Percentiles rank a stretch among this genome's conserved stretches.
Conservation (phyloP, 73 alveolate species). For the Tetrahymena thermophila region DNA sequence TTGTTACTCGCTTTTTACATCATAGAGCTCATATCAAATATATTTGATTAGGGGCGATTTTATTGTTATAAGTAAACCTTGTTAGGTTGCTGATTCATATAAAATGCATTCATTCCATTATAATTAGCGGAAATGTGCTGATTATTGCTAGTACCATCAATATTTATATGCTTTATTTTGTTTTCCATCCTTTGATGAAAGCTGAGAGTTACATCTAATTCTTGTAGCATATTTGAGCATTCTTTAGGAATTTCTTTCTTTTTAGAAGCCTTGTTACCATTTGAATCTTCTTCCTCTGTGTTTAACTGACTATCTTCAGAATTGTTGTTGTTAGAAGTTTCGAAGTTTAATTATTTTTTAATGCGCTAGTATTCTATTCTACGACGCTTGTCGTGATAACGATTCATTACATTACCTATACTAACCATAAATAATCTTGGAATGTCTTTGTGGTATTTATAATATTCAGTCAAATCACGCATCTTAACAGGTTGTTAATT, state of each 20-base stretch:
- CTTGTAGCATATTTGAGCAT: neutral
- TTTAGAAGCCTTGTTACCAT: neutral
- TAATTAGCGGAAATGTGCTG: neutral
- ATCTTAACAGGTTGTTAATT: neutral
- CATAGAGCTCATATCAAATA: neutral
- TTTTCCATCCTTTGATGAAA: neutral
- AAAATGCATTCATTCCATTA: neutral
- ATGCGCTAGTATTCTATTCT: slow-evolving; percentile 33
- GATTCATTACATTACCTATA: slow-evolving; percentile 14
- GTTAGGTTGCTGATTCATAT: neutral
- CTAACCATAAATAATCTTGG: slow-evolving; percentile 37
- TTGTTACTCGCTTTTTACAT: neutral
- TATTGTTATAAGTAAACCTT: neutral
- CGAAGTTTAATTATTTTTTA: slow-evolving; percentile 16
- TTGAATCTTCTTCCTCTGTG: neutral
- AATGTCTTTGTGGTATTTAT: slow-evolving; percentile 34
- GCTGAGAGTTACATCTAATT: neutral
- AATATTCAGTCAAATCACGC: slow-evolving; percentile 25
- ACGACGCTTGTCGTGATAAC: slow-evolving; percentile 35
- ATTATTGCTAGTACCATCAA: neutral
- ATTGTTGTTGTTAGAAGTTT: neutral
- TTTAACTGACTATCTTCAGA: neutral
- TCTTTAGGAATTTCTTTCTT: neutral
- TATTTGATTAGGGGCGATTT: neutral
- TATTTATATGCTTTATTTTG: neutral